These are phyloP conservation scores for Paulownia fortunei DNA, from an alignment of 257 asterid species.

Conservation along the genomic window DNA sequence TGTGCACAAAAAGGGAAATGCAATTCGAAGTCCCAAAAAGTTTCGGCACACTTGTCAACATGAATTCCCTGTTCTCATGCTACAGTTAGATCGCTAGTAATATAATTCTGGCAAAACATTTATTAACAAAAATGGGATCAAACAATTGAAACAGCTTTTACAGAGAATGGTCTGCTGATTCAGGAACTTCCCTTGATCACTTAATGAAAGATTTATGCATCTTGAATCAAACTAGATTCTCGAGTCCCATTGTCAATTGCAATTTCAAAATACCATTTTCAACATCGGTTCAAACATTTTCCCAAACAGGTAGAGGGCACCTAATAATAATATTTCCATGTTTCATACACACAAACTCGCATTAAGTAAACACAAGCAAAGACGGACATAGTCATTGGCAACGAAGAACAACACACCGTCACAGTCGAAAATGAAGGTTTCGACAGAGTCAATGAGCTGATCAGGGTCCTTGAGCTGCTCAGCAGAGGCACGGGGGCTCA, in stretches of 20 bases:
- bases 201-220: neutral
- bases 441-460: slow-evolving; percentile 87
- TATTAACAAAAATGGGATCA: neutral
- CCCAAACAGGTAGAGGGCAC: slow-evolving; percentile 23
- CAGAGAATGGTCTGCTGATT: neutral
- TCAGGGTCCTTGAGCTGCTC: slow-evolving; percentile 80
- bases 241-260: neutral
- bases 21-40: neutral
- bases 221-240: neutral
- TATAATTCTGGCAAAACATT: neutral
- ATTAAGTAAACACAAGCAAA: neutral
- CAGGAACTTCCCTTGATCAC: neutral
- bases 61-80: neutral
- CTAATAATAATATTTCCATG: neutral
- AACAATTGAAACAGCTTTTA: no score
- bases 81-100: neutral
- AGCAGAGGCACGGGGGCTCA: slow-evolving; percentile 64
- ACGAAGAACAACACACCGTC: slow-evolving; percentile 60
- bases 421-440: slow-evolving; percentile 95
- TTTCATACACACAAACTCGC: neutral
- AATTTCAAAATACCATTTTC: neutral
- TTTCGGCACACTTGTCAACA: neutral
- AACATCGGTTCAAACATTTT: slow-evolving; percentile 28
- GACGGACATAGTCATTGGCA: neutral
- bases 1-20: neutral